Evolutionary conservation across 495 filamentous ascomycete species (phyloP), one percentile per base, ranked within the genome.

Genomic region (Rhypophila decipiens): DNA sequence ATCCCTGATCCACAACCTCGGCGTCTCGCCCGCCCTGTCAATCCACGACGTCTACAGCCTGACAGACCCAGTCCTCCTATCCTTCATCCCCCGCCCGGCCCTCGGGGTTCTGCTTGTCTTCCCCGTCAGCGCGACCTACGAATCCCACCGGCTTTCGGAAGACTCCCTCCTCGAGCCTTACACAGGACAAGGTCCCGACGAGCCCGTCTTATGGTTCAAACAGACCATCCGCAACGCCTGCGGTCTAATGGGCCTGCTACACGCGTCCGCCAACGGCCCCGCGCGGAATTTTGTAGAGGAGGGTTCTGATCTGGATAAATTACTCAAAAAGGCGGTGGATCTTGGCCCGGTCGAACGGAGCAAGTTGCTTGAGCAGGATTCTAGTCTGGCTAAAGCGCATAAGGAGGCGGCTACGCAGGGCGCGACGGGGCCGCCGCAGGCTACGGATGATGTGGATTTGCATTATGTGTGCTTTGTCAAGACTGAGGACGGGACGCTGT

Each of bases 381-480:
- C 76, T 53, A 79, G 76, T 31, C 65, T 96, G 24, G 88, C 90
- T 51, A 67, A 61, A 35, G 86, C 86, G 44, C 87, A 95, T 67
- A 73, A 75, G 34, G 74, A 77, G 48, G 88, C 82, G 23, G 89
- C 88, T 20, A 67, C 59, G 35, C 52, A 77, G 57, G 91, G 90
- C 9, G 85, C 88, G 65, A 88, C 86, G 3, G 66, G 64, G 29
- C 84, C 87, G 39, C 88, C 87, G 17, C 67, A 66, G 56, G 84
- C 84, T 8, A 71, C 75, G 49, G 83, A 82, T 59, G 73, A 79
- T 60, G 76, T 88, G 20, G 84, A 88, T 58, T 63, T 86, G 59
- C 89, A 95, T 63, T 94, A 88, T 69, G 86, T 95, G 50, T 83
- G 80, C 49, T 94, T 95, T 71, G 87, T 91, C 5, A 88, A 85